Conservation (phyloP, 2,329 filamentous ascomycete species). For the Fusarium sp. region DNA sequence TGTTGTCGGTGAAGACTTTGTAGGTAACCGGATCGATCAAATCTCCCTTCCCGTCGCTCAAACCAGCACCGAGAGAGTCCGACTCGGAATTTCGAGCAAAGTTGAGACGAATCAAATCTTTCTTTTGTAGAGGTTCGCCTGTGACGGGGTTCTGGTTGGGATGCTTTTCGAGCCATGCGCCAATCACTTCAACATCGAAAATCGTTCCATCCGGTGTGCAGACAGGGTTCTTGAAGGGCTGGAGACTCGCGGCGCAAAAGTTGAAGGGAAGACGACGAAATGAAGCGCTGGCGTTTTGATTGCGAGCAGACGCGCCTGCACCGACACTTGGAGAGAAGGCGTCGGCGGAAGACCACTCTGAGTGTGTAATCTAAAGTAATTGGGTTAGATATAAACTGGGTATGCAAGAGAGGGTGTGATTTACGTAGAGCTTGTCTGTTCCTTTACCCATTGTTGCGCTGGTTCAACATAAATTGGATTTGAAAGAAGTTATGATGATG, state of each 20-base stretch:
- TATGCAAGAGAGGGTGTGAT: background rate
- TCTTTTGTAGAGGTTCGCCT: conserved; percentile 79
- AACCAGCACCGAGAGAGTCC: conserved; percentile 59
- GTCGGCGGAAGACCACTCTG: conserved; percentile 94
- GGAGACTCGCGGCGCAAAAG: conserved; percentile 95
- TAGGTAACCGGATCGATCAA: conserved; percentile 96
- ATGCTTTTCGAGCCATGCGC: conserved; percentile 94
- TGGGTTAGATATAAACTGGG: background rate
- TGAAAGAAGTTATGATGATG: conserved; percentile 22
- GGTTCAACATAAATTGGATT: background rate
- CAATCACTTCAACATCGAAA: conserved; percentile 94
- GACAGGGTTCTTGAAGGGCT: conserved; percentile 94
- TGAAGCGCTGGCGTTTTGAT: conserved; percentile 57
- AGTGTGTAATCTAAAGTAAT: conserved; percentile 80
- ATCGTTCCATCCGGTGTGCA: conserved; percentile 89
- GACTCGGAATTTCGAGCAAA: conserved; percentile 89
- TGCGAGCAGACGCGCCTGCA: conserved; percentile 69
- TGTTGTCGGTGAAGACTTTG: conserved; percentile 98
- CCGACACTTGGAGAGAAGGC: conserved; percentile 85
- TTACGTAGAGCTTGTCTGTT: conserved; percentile 59
- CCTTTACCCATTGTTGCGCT: conserved; percentile 54
- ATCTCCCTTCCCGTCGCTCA: conserved; percentile 72
- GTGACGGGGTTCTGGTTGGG: conserved; percentile 87
- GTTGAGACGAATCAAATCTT: conserved; percentile 89
- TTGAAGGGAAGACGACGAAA: conserved; percentile 97